Conservation (phyloP, 2,329 filamentous ascomycete species). For the Tolypocladium endophyticum region DNA sequence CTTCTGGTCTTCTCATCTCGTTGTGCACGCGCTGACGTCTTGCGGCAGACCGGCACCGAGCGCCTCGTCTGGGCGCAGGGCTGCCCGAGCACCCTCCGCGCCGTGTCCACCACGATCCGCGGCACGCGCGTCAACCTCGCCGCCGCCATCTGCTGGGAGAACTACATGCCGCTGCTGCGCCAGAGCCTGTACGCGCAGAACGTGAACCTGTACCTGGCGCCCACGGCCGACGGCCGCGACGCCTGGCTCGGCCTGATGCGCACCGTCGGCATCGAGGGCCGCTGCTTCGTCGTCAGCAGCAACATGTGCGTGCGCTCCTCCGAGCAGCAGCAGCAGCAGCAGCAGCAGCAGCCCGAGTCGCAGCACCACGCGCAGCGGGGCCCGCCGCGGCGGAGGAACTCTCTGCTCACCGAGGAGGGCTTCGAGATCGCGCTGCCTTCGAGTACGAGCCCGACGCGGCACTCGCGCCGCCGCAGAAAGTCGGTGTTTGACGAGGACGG, state of each 20-base stretch:
- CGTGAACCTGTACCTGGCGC: slow-evolving; percentile 82
- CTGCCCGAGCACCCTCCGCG: slow-evolving; percentile 64
- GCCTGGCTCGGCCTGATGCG: slow-evolving; percentile 77
- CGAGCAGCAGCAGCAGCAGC: not conserved
- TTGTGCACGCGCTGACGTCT: not conserved
- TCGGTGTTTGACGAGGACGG: slow-evolving; percentile 42
- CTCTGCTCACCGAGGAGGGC: slow-evolving; percentile 33
- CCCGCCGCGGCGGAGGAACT: slow-evolving; percentile 14
- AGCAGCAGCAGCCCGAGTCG: not conserved
- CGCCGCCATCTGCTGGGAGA: slow-evolving; percentile 92
- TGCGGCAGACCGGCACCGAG: slow-evolving; percentile 58
- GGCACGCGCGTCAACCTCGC: slow-evolving; percentile 73
- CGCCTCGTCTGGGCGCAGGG: slow-evolving; percentile 85
- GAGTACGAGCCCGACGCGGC: not conserved
- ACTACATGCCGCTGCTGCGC: slow-evolving; percentile 84
- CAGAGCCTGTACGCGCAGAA: slow-evolving; percentile 82
- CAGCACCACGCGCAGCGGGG: not conserved
- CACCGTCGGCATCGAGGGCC: slow-evolving; percentile 70
- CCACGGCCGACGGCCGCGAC: slow-evolving; percentile 76
- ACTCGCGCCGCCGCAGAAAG: slow-evolving; percentile 12
- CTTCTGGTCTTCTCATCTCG: not conserved
- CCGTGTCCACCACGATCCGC: slow-evolving; percentile 68
- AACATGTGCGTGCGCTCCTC: slow-evolving; percentile 59
- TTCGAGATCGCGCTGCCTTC: slow-evolving; percentile 34
- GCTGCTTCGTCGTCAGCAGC: slow-evolving; percentile 75